Conservation (phyloP, 495 filamentous ascomycete species). For the Aspergillus taichungensis region DNA sequence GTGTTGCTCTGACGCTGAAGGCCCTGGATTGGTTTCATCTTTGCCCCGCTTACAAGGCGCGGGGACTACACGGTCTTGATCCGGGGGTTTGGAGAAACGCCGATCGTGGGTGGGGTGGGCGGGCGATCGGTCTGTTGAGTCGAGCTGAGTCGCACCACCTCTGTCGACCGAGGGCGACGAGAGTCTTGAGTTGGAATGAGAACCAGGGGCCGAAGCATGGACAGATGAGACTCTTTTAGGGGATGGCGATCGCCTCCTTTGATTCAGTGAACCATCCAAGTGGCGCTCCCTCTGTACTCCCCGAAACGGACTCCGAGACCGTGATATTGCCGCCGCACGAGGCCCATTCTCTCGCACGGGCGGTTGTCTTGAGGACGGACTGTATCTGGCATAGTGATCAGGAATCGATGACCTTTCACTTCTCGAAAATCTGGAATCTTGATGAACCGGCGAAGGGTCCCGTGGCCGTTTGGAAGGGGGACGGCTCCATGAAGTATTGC, state of each 20-base stretch:
- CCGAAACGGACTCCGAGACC: constrained; percentile 20
- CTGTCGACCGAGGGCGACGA: constrained; percentile 29
- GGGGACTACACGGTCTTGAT: neutral
- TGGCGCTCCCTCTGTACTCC: constrained; percentile 11
- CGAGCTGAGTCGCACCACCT: constrained; percentile 9
- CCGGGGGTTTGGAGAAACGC: constrained; percentile 3
- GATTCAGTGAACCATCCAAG: constrained; percentile 1
- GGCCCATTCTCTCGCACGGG: constrained; percentile 5
- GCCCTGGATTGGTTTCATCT: too few species aligned
- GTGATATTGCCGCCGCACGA: constrained; percentile 7
- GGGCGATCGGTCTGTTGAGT: constrained; percentile 21
- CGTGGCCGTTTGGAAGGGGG: constrained; percentile 24
- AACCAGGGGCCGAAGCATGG: constrained; percentile 24
- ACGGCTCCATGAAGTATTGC: constrained; percentile 25
- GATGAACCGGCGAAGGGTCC: constrained; percentile 24
- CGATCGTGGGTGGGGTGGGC: constrained; percentile 3
- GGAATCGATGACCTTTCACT: constrained; percentile 13
- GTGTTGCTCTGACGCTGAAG: too few species aligned
- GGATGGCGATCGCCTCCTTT: constrained; percentile 20
- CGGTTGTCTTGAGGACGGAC: constrained; percentile 23
- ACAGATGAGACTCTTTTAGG: constrained; percentile 18
- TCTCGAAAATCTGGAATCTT: constrained; percentile 17
- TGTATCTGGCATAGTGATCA: constrained; percentile 17
- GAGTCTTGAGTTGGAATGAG: constrained; percentile 30
- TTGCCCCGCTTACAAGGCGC: too few species aligned